Conservation (phyloP, 306 rosid species). For the Hippophae gyantsensis region DNA sequence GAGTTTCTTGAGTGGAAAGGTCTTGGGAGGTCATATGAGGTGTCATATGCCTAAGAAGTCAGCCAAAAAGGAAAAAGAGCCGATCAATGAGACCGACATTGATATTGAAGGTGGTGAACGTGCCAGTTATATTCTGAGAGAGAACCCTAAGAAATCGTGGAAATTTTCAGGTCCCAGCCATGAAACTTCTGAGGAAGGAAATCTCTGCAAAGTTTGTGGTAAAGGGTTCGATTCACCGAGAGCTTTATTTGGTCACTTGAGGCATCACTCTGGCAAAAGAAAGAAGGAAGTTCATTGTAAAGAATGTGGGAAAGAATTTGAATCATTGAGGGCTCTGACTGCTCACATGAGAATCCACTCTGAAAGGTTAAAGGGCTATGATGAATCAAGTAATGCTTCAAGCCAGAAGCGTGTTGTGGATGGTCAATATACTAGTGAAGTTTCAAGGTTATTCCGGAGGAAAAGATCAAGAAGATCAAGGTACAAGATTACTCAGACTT, state of each 20-base stretch:
- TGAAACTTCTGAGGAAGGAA: constrained; percentile 13
- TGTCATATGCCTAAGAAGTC: constrained; percentile 27
- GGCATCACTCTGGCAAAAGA: constrained; percentile 32
- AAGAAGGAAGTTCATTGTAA: constrained; percentile 23
- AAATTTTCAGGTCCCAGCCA: constrained; percentile 21
- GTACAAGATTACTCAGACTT: constrained; percentile 16
- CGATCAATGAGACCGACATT: background rate
- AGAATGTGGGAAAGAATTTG: constrained; percentile 30
- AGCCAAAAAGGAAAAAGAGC: constrained; percentile 8
- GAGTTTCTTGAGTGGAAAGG: constrained; percentile 36
- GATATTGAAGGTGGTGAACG: constrained; percentile 8
- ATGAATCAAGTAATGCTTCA: constrained; percentile 6
- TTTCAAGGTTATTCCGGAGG: constrained; percentile 17
- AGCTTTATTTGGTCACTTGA: constrained; percentile 47
- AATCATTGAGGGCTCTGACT: constrained; percentile 19
- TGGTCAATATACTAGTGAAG: constrained; percentile 15
- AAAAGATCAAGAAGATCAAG: constrained; percentile 38
- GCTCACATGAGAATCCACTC: constrained; percentile 21
- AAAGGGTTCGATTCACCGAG: constrained; percentile 26
- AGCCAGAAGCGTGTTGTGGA: constrained; percentile 8
- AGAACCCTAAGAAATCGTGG: constrained; percentile 37
- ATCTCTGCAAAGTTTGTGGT: constrained; percentile 30
- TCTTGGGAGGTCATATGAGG: constrained; percentile 47
- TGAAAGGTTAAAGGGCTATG: background rate
- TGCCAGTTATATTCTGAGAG: constrained; percentile 29